A percentile compares a stretch with the other conserved stretches of the same genome.
These are phyloP conservation scores for Pseudomicrostroma phylloplanum DNA, from an alignment of 1,284 basidiomycete species.

Conservation along the genomic window DNA sequence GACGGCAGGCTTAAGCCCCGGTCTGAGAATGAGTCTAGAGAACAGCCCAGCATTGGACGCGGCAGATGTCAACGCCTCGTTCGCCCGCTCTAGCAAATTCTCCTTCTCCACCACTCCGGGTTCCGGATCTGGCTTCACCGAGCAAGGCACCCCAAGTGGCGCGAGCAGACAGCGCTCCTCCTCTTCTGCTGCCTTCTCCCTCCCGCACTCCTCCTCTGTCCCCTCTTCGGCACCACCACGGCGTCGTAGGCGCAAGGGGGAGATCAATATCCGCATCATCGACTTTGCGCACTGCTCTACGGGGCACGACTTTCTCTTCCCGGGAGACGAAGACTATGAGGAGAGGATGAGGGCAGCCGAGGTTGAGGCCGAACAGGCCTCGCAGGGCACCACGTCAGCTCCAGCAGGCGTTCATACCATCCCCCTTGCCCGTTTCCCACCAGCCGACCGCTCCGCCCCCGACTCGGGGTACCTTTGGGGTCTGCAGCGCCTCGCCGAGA, in stretches of 20 bases:
- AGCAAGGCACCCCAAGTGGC: not conserved
- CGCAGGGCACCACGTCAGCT: not conserved
- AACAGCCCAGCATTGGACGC: constrained; percentile 9
- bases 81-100: not conserved
- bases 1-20: constrained; percentile 16
- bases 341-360: constrained; percentile 14
- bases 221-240: constrained; percentile 12
- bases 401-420: constrained; percentile 5
- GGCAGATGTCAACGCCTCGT: not conserved
- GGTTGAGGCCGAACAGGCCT: constrained; percentile 8
- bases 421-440: constrained; percentile 63
- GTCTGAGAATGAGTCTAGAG: constrained; percentile 6
- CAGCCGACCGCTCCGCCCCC: constrained; percentile 76
- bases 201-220: constrained; percentile 5
- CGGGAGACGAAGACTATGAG: constrained; percentile 29
- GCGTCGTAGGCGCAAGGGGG: constrained; percentile 60
- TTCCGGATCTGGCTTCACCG: not conserved
- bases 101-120: not conserved
- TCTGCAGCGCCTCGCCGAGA: constrained; percentile 66
- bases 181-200: not conserved
- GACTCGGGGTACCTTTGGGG: constrained; percentile 93
- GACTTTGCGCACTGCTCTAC: constrained; percentile 99
- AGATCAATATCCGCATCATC: constrained; percentile 90
- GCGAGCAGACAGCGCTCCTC: not conserved
- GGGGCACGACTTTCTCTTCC: constrained; percentile 76